A percentile compares a stretch with the other conserved stretches of the same genome.
phyloP scores from a whole-genome alignment of 768 basidiomycete genomes.

The Lentinula edodes region DNA sequence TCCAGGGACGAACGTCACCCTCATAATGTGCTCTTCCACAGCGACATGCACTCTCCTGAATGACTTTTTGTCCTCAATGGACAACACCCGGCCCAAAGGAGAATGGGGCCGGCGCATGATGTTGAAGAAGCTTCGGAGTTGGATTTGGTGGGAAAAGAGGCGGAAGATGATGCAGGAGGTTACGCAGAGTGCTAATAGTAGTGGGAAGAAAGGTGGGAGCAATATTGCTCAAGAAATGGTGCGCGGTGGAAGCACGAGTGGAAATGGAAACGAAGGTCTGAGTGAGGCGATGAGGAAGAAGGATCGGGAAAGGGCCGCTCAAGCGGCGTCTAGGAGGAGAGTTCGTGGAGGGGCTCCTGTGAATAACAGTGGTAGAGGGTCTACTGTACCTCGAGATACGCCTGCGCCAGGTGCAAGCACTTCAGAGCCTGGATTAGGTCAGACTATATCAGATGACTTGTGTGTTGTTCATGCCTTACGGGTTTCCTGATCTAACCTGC shows the following conservation, averaged over 20 bases:
- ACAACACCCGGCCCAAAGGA: conserved; percentile 51
- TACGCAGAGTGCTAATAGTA: conserved; percentile 4
- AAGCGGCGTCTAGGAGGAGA: conserved; percentile 61
- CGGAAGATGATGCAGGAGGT: conserved; percentile 21
- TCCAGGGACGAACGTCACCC: conserved; percentile 64
- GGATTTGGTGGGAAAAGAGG: conserved; percentile 76
- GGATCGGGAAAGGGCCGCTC: conserved; percentile 56
- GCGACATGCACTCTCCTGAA: conserved; percentile 68
- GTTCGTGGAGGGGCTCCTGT: conserved; percentile 67
- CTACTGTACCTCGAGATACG: conserved; percentile 1
- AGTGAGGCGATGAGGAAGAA: conserved; percentile 78
- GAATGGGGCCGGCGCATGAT: conserved; percentile 72
- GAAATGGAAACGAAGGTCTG: conserved; percentile 29
- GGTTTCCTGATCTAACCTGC: background rate
- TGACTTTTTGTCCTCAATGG: conserved; percentile 72
- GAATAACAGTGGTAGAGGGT: conserved; percentile 9
- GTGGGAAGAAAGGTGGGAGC: conserved; percentile 8
- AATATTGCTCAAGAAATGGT: conserved; percentile 6
- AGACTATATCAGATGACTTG: background rate
- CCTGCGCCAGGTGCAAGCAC: background rate
- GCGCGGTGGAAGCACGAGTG: conserved; percentile 12
- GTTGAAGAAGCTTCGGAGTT: conserved; percentile 62
- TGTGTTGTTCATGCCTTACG: background rate
- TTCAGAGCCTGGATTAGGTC: background rate
- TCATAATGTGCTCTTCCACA: conserved; percentile 85